Evolutionary conservation across 805 yeast genomes (phyloP).

Genomic region (Tetrapisispora pingtungensis): DNA sequence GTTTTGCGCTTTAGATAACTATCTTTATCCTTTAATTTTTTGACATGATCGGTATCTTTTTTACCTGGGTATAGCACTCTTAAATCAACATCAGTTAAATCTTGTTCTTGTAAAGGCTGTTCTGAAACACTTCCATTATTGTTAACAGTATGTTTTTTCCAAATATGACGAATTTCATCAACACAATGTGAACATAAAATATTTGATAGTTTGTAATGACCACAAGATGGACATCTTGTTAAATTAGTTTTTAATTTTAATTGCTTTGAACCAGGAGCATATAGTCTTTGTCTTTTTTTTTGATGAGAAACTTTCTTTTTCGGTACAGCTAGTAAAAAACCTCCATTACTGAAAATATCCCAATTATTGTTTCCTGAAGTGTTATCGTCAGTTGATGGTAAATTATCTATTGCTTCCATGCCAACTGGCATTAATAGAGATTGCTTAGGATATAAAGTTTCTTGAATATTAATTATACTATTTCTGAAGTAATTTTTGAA

Average conservation of each 20-base stretch:
- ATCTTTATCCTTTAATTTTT: constrained; percentile 40
- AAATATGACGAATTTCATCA: constrained; percentile 61
- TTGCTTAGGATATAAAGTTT: not conserved
- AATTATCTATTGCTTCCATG: not conserved
- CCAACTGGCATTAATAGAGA: not conserved
- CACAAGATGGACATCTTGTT: constrained; percentile 92
- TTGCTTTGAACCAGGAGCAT: constrained; percentile 77
- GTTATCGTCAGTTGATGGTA: not conserved
- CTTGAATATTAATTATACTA: not conserved
- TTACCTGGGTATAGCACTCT: constrained; percentile 68
- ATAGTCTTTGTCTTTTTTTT: constrained; percentile 73
- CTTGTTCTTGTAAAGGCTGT: constrained; percentile 26
- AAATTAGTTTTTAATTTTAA: constrained; percentile 64
- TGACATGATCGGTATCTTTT: constrained; percentile 36
- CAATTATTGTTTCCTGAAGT: not conserved
- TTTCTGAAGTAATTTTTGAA: not conserved
- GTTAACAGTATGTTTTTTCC: constrained; percentile 39
- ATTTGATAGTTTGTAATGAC: constrained; percentile 82
- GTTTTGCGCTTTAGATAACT: constrained; percentile 49
- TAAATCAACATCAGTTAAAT: constrained; percentile 47
- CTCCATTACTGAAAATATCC: constrained; percentile 23
- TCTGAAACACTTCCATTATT: constrained; percentile 7
- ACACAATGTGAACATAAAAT: constrained; percentile 90
- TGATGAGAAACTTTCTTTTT: constrained; percentile 86
- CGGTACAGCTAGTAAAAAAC: constrained; percentile 82